Base-by-base conservation (phyloP, 371 early-diverging fungal species). In the Mortierella sp. region DNA sequence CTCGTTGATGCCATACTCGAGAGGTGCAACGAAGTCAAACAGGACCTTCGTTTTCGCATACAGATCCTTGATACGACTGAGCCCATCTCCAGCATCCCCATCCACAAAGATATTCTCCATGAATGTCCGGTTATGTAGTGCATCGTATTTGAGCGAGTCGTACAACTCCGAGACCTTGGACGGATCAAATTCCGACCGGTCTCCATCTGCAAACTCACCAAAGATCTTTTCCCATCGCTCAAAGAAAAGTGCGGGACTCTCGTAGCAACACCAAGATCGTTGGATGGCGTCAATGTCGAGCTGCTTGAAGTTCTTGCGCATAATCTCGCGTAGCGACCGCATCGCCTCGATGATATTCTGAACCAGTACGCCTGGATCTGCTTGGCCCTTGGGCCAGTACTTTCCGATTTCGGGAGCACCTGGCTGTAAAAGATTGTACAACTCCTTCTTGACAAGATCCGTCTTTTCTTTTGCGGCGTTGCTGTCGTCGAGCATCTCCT, bases 181-280 rank as follows among this genome's bases (percentile, higher is more conserved):
- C 1, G 97, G 95, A 68, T 95, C 93, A 52, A 88, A 82, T 62
- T 87, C 79, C 26, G 70, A 56, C 39, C 67, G 79, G 26, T 85
- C 86, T 0, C 86, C 87, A 62, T 92, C 90, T 54, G 92, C 92
- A 76, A 97, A 95, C 46, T 96, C 95, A 28, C 83, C 79, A 70
- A 98, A 94, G 51, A 97, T 86, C 79, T 95, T 95, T 72, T 95
- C 95, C 99, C 99, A 98, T 17, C 99, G 89, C 82, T 98, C 99
- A 60, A 87, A 84, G 72, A 93, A 94, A 21, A 93, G 75, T 1
- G 82, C 72, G 2, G 92, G 90, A 21, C 87, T 88, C 63, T 94
- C 95, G 62, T 83, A 83, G 60, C 94, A 94, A 64, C 94, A 94
- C 94, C 94, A 94, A 2, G 86, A 81, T 42, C 80, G 54, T 78